These are phyloP conservation scores for Apiospora marii DNA, from an alignment of 2,329 filamentous ascomycete species.

Conservation along the genomic window DNA sequence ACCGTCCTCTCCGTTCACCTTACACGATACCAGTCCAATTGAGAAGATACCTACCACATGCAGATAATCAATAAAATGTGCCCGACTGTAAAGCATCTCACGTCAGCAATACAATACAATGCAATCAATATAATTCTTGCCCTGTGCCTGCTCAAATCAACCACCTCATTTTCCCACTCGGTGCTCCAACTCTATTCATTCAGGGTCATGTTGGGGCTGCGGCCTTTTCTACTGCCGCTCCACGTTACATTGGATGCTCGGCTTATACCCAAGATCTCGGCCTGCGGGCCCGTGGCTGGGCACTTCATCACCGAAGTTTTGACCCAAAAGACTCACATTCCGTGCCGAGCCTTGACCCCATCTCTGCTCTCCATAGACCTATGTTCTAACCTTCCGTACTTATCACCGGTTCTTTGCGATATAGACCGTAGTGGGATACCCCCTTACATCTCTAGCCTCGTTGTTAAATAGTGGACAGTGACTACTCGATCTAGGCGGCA, in stretches of 20 bases:
- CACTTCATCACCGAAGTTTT: not conserved
- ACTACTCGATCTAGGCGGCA: not conserved
- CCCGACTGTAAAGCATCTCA: not conserved
- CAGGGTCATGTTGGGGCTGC: not conserved
- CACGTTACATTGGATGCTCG: not conserved
- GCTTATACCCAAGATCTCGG: slow-evolving; percentile 17
- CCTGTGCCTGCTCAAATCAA: not conserved
- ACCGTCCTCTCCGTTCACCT: not conserved
- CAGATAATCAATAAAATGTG: slow-evolving; percentile 10
- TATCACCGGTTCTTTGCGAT: too few relatives aligned
- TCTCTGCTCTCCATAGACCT: not conserved
- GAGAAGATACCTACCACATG: not conserved
- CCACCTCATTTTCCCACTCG: slow-evolving; percentile 3
- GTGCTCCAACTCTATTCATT: not conserved
- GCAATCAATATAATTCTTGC: not conserved
- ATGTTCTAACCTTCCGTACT: too few relatives aligned
- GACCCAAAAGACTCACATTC: not conserved
- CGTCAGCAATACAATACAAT: not conserved
- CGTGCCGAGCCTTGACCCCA: not conserved
- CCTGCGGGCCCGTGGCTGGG: not conserved
- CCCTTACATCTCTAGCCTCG: not conserved
- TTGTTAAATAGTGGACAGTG: too few relatives aligned
- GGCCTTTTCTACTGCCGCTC: not conserved
- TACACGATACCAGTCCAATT: not conserved
- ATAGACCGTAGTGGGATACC: too few relatives aligned